Evolutionary conservation across 2,329 filamentous ascomycete species (phyloP).

Genomic region (Graphilbum fragrans): DNA sequence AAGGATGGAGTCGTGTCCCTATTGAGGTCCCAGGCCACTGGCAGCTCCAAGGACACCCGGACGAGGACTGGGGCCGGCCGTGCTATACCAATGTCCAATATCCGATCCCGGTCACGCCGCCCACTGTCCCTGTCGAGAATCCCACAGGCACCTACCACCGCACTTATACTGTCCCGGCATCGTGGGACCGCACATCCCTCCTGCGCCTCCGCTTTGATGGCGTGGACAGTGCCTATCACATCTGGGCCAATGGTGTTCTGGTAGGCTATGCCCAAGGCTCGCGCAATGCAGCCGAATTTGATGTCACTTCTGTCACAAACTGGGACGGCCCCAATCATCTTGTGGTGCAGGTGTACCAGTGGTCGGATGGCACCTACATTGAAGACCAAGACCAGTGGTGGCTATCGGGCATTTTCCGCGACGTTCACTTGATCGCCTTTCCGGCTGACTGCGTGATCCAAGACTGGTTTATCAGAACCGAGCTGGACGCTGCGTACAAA

Average conservation of each 20-base stretch:
- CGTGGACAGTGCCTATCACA: slow-evolving; percentile 58
- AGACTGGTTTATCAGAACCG: slow-evolving; percentile 43
- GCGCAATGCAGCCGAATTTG: slow-evolving; percentile 58
- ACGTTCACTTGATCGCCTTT: slow-evolving; percentile 50
- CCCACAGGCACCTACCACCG: slow-evolving; percentile 52
- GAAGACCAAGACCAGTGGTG: slow-evolving; percentile 63
- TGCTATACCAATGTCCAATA: slow-evolving; percentile 59
- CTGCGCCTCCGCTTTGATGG: slow-evolving; percentile 57
- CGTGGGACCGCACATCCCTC: slow-evolving; percentile 29
- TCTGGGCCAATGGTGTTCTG: slow-evolving; percentile 52
- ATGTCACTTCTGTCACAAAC: slow-evolving; percentile 35
- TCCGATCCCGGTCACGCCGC: slow-evolving; percentile 54
- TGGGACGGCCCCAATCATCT: slow-evolving; percentile 39
- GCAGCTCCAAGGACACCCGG: slow-evolving; percentile 47
- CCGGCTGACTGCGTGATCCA: slow-evolving; percentile 37
- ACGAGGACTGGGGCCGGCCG: slow-evolving; percentile 38
- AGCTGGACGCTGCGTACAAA: slow-evolving; percentile 38
- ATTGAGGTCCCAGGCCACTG: slow-evolving; percentile 56
- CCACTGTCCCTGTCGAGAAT: slow-evolving; percentile 49
- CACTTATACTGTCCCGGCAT: slow-evolving; percentile 37
- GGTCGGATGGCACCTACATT: slow-evolving; percentile 56
- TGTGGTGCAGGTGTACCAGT: slow-evolving; percentile 57
- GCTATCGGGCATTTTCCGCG: slow-evolving; percentile 55
- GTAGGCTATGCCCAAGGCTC: slow-evolving; percentile 59
- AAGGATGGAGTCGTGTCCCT: slow-evolving; percentile 20